Conservation (phyloP, 305 asterid genomes). For the Solanum aculeatissimum region DNA sequence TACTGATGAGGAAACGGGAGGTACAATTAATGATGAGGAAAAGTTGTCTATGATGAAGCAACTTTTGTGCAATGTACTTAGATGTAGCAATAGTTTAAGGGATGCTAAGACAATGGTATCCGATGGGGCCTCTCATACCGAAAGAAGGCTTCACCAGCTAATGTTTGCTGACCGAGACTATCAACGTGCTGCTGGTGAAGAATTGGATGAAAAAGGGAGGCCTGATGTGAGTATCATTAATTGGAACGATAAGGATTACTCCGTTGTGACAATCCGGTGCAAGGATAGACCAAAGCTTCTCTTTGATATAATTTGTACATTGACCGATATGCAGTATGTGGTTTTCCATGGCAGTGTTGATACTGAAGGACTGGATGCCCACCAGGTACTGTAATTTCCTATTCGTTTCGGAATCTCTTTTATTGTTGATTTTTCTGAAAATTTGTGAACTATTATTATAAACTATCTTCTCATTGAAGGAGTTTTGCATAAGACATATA, state of each 20-base stretch:
- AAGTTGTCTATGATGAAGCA: constrained; percentile 37
- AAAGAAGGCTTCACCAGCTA: constrained; percentile 69
- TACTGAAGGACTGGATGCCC: constrained; percentile 49
- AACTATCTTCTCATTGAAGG: constrained; percentile 28
- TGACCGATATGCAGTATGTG: constrained; percentile 77
- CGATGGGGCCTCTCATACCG: constrained; percentile 44
- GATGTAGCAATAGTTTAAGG: constrained; percentile 46
- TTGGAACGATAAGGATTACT: constrained; percentile 67
- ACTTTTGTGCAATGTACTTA: constrained; percentile 49
- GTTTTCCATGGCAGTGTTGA: constrained; percentile 72
- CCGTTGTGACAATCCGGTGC: constrained; percentile 58
- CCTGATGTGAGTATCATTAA: constrained; percentile 54
- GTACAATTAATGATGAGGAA: constrained; percentile 40
- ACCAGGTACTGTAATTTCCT: constrained; percentile 32
- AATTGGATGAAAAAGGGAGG: constrained; percentile 25
- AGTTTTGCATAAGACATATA: constrained; percentile 55
- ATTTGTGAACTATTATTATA: neutral
- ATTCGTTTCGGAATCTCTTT: neutral
- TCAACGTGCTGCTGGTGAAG: constrained; percentile 34
- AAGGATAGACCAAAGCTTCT: constrained; percentile 72
- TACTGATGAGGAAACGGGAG: constrained; percentile 44
- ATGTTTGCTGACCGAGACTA: constrained; percentile 77
- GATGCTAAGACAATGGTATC: constrained; percentile 59
- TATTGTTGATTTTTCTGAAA: neutral
- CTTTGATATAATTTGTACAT: constrained; percentile 59